These are phyloP conservation scores for Pseudogymnoascus sp. DNA, from an alignment of 2,329 filamentous ascomycete species.

Conservation along the genomic window DNA sequence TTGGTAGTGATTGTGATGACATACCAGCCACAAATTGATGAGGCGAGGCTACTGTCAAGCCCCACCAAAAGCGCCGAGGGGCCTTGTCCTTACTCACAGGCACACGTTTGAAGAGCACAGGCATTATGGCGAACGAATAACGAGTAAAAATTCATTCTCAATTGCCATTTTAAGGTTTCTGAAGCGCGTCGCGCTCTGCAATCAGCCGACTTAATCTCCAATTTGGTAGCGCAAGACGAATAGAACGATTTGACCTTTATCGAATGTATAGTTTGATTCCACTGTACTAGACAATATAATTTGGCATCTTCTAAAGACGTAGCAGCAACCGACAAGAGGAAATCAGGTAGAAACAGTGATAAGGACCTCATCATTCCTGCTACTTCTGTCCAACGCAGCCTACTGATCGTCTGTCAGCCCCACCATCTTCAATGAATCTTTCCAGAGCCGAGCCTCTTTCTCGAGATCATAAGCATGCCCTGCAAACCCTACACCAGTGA, in stretches of 20 bases:
- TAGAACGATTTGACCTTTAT: neutral
- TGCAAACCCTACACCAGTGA: conserved; percentile 19
- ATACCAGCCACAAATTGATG: neutral
- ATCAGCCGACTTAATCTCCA: neutral
- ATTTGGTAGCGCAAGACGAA: neutral
- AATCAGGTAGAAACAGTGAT: neutral
- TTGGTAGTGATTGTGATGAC: neutral
- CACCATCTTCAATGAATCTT: conserved; percentile 28
- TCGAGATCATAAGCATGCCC: conserved; percentile 29
- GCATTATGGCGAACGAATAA: neutral
- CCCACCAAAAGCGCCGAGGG: neutral
- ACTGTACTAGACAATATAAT: neutral
- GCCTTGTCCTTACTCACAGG: neutral
- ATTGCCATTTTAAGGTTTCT: neutral
- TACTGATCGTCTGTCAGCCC: conserved; percentile 18
- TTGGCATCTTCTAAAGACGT: neutral
- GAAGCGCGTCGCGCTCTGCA: neutral
- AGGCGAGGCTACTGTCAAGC: neutral
- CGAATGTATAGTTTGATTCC: neutral
- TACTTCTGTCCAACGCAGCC: neutral
- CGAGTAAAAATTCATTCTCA: neutral
- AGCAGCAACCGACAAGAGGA: neutral
- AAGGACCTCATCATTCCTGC: conserved; percentile 19
- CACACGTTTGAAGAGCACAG: neutral
- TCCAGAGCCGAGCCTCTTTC: conserved; percentile 34